These are phyloP conservation scores for Aspergillus nidulans DNA, from an alignment of 495 filamentous ascomycete genomes.

Conservation along the genomic window DNA sequence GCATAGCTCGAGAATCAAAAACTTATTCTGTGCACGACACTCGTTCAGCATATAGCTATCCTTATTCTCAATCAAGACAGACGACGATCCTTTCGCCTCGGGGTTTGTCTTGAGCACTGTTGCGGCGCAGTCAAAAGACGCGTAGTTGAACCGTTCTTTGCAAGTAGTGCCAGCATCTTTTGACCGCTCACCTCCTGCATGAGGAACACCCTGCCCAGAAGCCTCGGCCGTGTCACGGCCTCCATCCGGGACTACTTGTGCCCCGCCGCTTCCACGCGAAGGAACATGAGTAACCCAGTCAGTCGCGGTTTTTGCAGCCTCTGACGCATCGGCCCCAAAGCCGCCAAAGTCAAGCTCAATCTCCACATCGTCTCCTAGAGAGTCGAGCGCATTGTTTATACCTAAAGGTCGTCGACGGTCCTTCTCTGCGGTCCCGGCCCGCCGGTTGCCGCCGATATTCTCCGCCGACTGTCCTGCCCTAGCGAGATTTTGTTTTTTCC, in stretches of 20 bases:
- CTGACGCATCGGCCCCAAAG: conserved; percentile 47
- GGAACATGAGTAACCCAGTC: conserved; percentile 31
- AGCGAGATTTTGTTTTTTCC: conserved; percentile 91
- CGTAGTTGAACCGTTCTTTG: conserved; percentile 94
- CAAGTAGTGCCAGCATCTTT: conserved; percentile 95
- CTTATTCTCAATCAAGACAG: conserved; percentile 91
- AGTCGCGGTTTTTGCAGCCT: conserved; percentile 29
- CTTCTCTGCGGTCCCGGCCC: conserved; percentile 34
- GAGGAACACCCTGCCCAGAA: conserved; percentile 26
- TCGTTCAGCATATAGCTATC: conserved; percentile 98
- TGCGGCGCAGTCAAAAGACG: conserved; percentile 93
- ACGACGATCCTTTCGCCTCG: conserved; percentile 75
- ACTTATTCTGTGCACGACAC: conserved; percentile 83
- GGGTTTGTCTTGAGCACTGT: conserved; percentile 87
- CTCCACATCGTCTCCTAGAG: conserved; percentile 82
- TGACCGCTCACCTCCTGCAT: conserved; percentile 52
- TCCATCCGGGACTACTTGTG: background rate
- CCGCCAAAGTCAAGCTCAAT: conserved; percentile 86
- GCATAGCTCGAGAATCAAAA: conserved; percentile 82
- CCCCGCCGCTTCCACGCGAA: conserved; percentile 18
- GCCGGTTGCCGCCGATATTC: conserved; percentile 51
- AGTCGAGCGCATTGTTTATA: conserved; percentile 63
- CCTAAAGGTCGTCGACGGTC: conserved; percentile 46
- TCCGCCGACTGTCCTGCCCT: conserved; percentile 81
- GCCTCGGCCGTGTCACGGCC: conserved; percentile 18